These are phyloP conservation scores for Huiozyma naganishii DNA, from an alignment of 805 yeast genomes.

Conservation along the genomic window DNA sequence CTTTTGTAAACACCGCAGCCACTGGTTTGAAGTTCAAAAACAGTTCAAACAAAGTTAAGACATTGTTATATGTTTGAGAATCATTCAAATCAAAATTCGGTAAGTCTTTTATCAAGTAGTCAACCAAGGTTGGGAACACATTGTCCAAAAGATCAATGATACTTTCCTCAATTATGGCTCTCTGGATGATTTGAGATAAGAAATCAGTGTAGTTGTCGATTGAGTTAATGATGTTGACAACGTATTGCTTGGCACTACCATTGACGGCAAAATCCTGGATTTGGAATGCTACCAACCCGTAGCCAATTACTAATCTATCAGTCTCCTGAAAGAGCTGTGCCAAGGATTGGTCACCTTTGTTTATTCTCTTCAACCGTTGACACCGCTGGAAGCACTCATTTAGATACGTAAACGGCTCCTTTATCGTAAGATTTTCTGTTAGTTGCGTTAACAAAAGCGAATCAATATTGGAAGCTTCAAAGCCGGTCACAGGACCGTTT, in stretches of 20 bases:
- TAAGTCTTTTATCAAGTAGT: constrained; percentile 16
- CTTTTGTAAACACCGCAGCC: constrained; percentile 47
- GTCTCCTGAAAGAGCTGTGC: constrained; percentile 35
- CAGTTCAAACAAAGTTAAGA: constrained; percentile 45
- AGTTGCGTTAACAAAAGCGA: constrained; percentile 23
- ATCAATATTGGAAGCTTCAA: constrained; percentile 15
- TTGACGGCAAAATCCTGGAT: constrained; percentile 40
- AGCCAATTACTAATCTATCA: constrained; percentile 34
- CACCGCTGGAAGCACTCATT: constrained; percentile 22
- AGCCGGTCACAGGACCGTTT: background rate
- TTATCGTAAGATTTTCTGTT: constrained; percentile 22
- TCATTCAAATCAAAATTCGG: constrained; percentile 35
- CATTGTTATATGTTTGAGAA: constrained; percentile 37
- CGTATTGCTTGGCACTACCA: constrained; percentile 15
- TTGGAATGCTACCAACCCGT: constrained; percentile 59
- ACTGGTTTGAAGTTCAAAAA: constrained; percentile 51
- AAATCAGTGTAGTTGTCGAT: constrained; percentile 33
- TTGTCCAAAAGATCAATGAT: constrained; percentile 48
- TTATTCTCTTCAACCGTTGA: constrained; percentile 33
- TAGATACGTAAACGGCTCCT: constrained; percentile 19
- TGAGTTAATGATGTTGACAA: constrained; percentile 22
- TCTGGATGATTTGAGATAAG: constrained; percentile 43
- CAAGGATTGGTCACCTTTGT: constrained; percentile 33
- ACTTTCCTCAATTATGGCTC: constrained; percentile 58
- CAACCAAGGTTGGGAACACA: constrained; percentile 29